These are phyloP conservation scores for Actinomucor elegans DNA, from an alignment of 371 early-diverging fungal species.

Conservation along the genomic window DNA sequence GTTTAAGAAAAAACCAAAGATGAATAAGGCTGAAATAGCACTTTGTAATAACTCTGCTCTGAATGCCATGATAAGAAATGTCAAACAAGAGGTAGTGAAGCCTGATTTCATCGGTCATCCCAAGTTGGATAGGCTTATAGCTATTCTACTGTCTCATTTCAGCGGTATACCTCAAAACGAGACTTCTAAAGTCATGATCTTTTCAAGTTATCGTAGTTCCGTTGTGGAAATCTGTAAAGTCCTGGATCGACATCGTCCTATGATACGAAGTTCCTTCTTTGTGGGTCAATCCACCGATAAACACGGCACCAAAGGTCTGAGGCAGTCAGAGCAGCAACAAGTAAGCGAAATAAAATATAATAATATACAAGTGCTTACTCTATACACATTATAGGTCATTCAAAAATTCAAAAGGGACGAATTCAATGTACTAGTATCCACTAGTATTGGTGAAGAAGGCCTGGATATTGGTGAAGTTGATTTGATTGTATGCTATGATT, in stretches of 20 bases:
- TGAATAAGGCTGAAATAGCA: neutral
- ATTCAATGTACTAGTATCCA: conserved; percentile 86
- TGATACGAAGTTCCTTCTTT: conserved; percentile 73
- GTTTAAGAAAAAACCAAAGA: neutral
- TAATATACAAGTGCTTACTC: neutral
- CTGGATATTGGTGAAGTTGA: conserved; percentile 97
- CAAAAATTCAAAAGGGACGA: conserved; percentile 69
- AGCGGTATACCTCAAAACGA: conserved; percentile 1
- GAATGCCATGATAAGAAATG: neutral
- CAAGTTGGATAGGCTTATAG: conserved; percentile 72
- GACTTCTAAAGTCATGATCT: conserved; percentile 82
- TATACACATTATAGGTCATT: conserved; percentile 31
- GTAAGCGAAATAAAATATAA: conserved; percentile 24
- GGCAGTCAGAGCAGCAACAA: conserved; percentile 85
- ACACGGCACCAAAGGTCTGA: conserved; percentile 64
- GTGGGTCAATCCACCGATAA: conserved; percentile 80
- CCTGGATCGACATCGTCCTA: conserved; percentile 64
- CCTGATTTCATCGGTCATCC: conserved; percentile 78
- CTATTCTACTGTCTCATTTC: conserved; percentile 72
- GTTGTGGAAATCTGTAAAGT: conserved; percentile 82
- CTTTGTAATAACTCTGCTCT: conserved; percentile 2
- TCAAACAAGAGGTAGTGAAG: conserved; percentile 6
- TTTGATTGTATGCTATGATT: conserved; percentile 90
- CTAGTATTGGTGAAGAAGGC: conserved; percentile 96
- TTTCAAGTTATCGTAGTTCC: conserved; percentile 83